A percentile compares a stretch with the other conserved stretches of the same genome.
phyloP scores from a whole-genome alignment of 2,329 filamentous ascomycete species.

The Hortaea sp. region DNA sequence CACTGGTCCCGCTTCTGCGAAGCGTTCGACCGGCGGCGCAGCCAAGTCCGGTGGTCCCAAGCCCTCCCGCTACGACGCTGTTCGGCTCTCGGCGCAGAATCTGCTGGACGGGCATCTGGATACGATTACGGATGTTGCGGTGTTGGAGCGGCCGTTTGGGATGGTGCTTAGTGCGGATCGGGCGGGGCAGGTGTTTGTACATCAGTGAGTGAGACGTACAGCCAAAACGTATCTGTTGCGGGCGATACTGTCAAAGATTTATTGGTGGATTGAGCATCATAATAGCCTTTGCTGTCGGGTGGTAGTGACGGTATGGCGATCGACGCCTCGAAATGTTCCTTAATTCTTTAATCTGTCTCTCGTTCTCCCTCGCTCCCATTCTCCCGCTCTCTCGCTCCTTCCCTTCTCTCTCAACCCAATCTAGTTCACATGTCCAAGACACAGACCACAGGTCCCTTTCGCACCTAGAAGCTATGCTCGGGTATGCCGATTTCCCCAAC shows the following conservation, averaged over 20 bases:
- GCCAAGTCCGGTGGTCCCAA: conserved; percentile 19
- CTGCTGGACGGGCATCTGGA: conserved; percentile 80
- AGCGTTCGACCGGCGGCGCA: conserved; percentile 1
- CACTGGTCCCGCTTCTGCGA: conserved; percentile 16
- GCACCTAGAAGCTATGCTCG: background rate
- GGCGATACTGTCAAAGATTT: no score
- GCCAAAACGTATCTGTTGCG: no score
- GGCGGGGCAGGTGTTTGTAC: conserved; percentile 81
- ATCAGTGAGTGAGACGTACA: conserved; percentile 34
- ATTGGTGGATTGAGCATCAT: no score
- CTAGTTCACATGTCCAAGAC: no score
- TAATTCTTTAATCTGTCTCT: no score
- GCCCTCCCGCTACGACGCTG: conserved; percentile 73
- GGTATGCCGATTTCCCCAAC: conserved; percentile 28
- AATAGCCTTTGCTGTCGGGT: no score
- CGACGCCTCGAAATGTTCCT: no score
- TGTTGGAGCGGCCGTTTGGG: conserved; percentile 79
- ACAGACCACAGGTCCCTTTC: no score
- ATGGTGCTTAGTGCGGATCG: conserved; percentile 90
- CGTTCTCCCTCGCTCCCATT: no score
- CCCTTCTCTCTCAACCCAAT: no score
- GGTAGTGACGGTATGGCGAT: no score
- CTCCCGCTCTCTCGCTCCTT: no score
- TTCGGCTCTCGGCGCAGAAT: conserved; percentile 76
- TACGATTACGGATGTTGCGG: conserved; percentile 74